Conservation (phyloP, 192 early-diverging fungal species). For the Rhizophagus sp. region DNA sequence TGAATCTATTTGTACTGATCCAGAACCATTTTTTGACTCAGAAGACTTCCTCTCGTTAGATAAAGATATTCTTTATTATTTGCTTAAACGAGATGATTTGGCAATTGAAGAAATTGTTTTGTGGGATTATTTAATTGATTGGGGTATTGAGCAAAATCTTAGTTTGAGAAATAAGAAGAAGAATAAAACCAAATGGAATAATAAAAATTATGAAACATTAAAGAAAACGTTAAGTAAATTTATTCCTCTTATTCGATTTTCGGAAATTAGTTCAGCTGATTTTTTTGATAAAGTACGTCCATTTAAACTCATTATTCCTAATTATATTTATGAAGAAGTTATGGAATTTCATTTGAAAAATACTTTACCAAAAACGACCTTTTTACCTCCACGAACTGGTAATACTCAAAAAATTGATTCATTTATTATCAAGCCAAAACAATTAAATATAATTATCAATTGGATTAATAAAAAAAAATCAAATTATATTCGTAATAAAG, state of each 20-base stretch:
- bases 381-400: too few species aligned
- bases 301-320: neutral
- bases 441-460: neutral
- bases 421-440: neutral
- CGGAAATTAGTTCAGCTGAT: neutral
- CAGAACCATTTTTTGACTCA: neutral
- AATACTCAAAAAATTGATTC: neutral
- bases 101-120: slow-evolving; percentile 2
- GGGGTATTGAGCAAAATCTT: neutral
- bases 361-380: too few species aligned
- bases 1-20: slow-evolving; percentile 16
- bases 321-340: neutral
- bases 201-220: neutral
- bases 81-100: neutral
- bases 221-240: neutral
- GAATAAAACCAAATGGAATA: neutral
- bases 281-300: slow-evolving; percentile 1
- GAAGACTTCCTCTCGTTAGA: neutral
- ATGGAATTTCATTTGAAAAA: neutral
- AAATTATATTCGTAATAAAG: neutral
- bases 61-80: too few species aligned
- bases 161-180: neutral
- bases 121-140: slow-evolving; percentile 21
- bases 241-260: slow-evolving; percentile 16
- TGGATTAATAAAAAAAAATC: slow-evolving; percentile 4